Base-by-base conservation (phyloP, 1,284 basidiomycete genomes). In the Acaromyces ingoldii region DNA sequence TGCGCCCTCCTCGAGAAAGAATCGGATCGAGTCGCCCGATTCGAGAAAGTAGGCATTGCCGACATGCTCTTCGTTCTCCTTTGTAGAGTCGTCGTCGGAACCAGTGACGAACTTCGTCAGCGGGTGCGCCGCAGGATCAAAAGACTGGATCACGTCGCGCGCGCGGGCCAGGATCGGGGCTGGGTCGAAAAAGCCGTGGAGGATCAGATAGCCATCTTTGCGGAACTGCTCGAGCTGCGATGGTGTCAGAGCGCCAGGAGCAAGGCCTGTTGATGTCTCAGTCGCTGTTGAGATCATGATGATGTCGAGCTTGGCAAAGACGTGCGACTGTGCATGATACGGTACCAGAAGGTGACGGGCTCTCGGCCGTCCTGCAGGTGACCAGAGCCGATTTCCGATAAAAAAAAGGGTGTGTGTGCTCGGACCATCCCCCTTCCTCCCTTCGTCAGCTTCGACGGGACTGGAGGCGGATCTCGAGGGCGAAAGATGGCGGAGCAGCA, bases 1-100 rank as follows among this genome's bases (percentile, higher is more conserved):
- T 0, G 89, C 89, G 50, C 85, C 88, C 65, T 86, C 84, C 69
- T 93, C 91, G 34, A 92, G 78, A 74, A 93, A 93, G 76, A 84
- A 91, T 2, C 87, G 83, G 25, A 61, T 51, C 51, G 95, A 53
- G 76, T 96, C 89, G 1, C 89, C 89, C 1, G 88, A 91, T 11
- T 80, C 82, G 50, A 97, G 79, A 70, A 98, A 98, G 76, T 97
- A 97, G 24, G 89, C 84, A 71, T 97, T 91, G 0, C 91, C 90
- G 3, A 62, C 58, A 43, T 67, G 59, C n/a, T 54, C 49, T 37
- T 45, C 48, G 0, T 87, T 49, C 86, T 91, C 75, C 88, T 88
- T 76, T 85, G 86, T 1, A 74, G 91, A 11, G 91, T 91, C 76
- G 22, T 38, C 37, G 17, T 52, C 49, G 31, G 31, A 84, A 9